Evolutionary conservation across 1,284 basidiomycete species (phyloP).

Genomic region (Leccinum variabile): DNA sequence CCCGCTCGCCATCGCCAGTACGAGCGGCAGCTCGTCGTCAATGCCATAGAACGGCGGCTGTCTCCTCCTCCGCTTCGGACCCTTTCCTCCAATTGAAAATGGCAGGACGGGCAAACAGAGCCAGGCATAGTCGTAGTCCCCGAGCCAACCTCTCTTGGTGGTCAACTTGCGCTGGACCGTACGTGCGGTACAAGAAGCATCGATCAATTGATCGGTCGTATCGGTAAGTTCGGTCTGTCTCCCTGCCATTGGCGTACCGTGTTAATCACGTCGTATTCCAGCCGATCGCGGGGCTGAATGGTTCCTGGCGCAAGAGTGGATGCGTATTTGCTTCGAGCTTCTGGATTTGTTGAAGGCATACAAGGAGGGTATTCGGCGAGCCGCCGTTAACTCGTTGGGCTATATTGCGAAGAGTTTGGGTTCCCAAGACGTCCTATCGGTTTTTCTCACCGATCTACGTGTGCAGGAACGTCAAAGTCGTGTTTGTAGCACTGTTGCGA

Average conservation of each 20-base stretch:
- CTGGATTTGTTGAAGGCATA: conserved; percentile 98
- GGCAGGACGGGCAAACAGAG: conserved; percentile 67
- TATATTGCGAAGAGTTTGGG: conserved; percentile 99
- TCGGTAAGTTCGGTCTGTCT: conserved; percentile 53
- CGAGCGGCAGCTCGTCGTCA: conserved; percentile 51
- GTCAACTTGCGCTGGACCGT: conserved; percentile 39
- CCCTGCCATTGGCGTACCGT: not conserved
- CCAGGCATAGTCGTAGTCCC: conserved; percentile 74
- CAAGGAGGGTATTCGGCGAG: conserved; percentile 98
- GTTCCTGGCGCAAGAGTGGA: conserved; percentile 98
- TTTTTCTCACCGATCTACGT: conserved; percentile 93
- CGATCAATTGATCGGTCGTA: conserved; percentile 99
- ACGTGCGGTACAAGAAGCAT: conserved; percentile 86
- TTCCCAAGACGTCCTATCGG: conserved; percentile 97
- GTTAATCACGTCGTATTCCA: conserved; percentile 30
- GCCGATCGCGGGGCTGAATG: conserved; percentile 99
- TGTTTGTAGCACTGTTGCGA: conserved; percentile 98
- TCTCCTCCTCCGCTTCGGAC: conserved; percentile 37
- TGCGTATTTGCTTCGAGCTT: conserved; percentile 99
- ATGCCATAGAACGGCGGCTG: conserved; percentile 74
- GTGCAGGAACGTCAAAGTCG: conserved; percentile 99
- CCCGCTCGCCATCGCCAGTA: conserved; percentile 67
- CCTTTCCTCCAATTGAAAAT: conserved; percentile 37
- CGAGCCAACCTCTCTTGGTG: conserved; percentile 60
- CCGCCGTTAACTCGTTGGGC: conserved; percentile 98